Evolutionary conservation across 176 grass and related monocot genomes (phyloP).

Genomic region (Triticum aestivum): IWGSC_CS_RefSeq_v2.1 NC_057805.1:423745093-423745592

Average conservation of each 20-base stretch:
- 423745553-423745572: background rate
- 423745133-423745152: background rate
- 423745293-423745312: background rate
- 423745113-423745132: background rate
- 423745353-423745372: background rate
- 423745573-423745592: background rate
- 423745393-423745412: slow-evolving; percentile 2
- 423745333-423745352: background rate
- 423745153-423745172: background rate
- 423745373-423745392: background rate
- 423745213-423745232: background rate
- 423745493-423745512: background rate
- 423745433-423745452: background rate
- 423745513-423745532: background rate
- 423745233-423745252: background rate
- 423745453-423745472: background rate
- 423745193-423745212: background rate
- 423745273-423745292: background rate
- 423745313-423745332: background rate
- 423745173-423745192: background rate
- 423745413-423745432: background rate
- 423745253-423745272: background rate
- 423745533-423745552: slow-evolving; percentile 4
- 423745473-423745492: background rate
- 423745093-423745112: background rate